Evolutionary conservation across 306 rosid species (phyloP).

Genomic region (Rosa multiflora): DNA sequence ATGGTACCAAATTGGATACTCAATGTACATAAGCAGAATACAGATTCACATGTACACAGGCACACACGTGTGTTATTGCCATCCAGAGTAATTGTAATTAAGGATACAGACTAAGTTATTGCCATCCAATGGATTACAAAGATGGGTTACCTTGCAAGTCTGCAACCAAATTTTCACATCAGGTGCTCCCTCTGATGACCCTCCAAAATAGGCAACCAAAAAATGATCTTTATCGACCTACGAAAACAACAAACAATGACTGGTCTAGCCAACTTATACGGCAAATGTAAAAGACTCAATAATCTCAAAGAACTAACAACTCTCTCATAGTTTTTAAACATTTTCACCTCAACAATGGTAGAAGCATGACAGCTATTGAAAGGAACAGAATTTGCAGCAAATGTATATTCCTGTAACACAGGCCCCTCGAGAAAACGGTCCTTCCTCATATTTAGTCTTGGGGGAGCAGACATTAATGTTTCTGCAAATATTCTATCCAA

Average conservation of each 20-base stretch:
- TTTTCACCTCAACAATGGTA: conserved; percentile 83
- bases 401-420: conserved; percentile 62
- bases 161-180: conserved; percentile 97
- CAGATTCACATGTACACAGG: background rate
- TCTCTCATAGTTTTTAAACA: background rate
- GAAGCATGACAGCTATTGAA: conserved; percentile 87
- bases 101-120: background rate
- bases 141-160: conserved; percentile 50
- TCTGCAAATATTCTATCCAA: conserved; percentile 19
- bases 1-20: background rate
- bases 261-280: conserved; percentile 1
- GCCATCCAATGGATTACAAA: background rate
- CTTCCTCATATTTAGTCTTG: conserved; percentile 34
- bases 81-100: background rate
- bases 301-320: background rate
- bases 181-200: conserved; percentile 67
- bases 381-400: conserved; percentile 59
- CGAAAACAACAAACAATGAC: conserved; percentile 27
- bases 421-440: conserved; percentile 42
- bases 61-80: background rate
- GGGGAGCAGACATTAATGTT: conserved; percentile 22
- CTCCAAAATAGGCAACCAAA: conserved; percentile 86
- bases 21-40: background rate
- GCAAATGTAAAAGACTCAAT: background rate
- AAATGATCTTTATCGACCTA: conserved; percentile 74